phyloP scores from a whole-genome alignment of 2,329 filamentous ascomycete species.

The Ramularia collo-cygni region DNA sequence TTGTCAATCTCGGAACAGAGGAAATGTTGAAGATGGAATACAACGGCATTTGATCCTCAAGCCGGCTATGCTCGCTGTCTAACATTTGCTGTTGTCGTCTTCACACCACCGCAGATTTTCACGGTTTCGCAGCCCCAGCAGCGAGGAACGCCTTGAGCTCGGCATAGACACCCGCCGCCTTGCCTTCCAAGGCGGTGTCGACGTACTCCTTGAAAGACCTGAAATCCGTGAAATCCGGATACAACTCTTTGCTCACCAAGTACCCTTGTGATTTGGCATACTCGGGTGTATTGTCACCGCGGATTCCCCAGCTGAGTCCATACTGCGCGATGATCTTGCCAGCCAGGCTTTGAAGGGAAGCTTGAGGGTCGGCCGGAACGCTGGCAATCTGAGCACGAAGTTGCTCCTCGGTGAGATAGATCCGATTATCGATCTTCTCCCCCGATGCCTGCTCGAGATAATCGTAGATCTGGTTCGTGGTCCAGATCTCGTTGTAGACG shows the following conservation, averaged over 20 bases:
- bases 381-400: constrained; percentile 20
- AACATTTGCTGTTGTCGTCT: no score
- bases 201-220: constrained; percentile 36
- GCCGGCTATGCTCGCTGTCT: no score
- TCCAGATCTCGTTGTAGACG: constrained; percentile 41
- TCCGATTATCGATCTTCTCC: constrained; percentile 35
- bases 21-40: no score
- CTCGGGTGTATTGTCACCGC: constrained; percentile 49
- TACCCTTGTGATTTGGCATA: constrained; percentile 47
- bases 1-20: no score
- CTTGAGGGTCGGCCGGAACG: constrained; percentile 26
- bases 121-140: constrained; percentile 32
- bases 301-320: constrained; percentile 40
- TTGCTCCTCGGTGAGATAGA: constrained; percentile 27
- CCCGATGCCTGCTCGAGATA: constrained; percentile 44
- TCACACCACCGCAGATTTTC: no score
- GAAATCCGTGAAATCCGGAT: constrained; percentile 45
- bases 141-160: constrained; percentile 37
- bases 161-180: constrained; percentile 27
- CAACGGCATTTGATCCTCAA: no score
- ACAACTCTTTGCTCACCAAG: constrained; percentile 46
- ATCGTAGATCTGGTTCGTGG: constrained; percentile 42
- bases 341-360: not conserved
- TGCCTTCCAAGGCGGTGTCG: constrained; percentile 37
- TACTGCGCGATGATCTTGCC: constrained; percentile 37